Evolutionary conservation across 495 filamentous ascomycete genomes (phyloP).

Genomic region (Neurospora tetrasperma): DNA sequence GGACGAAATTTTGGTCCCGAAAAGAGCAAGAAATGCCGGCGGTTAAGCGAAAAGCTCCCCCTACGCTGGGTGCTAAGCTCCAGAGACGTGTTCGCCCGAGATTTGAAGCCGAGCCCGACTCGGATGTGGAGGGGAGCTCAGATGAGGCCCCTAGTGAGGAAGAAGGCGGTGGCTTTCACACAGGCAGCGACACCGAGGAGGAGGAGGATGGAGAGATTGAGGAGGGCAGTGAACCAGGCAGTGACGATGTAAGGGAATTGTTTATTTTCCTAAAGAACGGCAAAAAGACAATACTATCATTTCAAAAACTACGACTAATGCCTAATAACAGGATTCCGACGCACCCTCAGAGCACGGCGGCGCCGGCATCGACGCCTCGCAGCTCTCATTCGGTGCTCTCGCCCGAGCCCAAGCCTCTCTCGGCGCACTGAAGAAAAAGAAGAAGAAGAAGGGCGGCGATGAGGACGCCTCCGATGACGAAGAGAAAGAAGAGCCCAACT

Average conservation of each 20-base stretch:
- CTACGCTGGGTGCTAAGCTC: constrained; percentile 22
- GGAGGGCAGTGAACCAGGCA: constrained; percentile 19
- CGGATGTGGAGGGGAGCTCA: constrained; percentile 26
- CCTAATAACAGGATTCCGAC: constrained; percentile 14
- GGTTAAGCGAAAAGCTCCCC: constrained; percentile 21
- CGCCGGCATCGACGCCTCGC: constrained; percentile 29
- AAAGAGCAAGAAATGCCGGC: constrained; percentile 14
- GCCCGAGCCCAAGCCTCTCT: constrained; percentile 73
- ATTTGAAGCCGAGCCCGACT: constrained; percentile 44
- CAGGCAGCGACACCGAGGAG: constrained; percentile 20
- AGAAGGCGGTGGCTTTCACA: constrained; percentile 15
- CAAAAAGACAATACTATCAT: neutral
- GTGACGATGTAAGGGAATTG: constrained; percentile 12
- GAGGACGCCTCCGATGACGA: neutral
- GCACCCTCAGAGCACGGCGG: constrained; percentile 29
- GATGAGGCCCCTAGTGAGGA: constrained; percentile 27
- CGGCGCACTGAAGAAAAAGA: constrained; percentile 18
- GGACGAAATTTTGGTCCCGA: neutral
- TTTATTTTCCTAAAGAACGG: no score
- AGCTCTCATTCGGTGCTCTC: constrained; percentile 77
- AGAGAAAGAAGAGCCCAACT: constrained; percentile 7
- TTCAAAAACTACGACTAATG: neutral
- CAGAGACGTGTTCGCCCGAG: constrained; percentile 51
- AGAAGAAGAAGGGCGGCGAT: constrained; percentile 2
- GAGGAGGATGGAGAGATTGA: constrained; percentile 18